A percentile compares a stretch with the other conserved stretches of the same genome.
Conservation (phyloP, 164 flowering plant genomes). For the Nelumbo lutea region DNA sequence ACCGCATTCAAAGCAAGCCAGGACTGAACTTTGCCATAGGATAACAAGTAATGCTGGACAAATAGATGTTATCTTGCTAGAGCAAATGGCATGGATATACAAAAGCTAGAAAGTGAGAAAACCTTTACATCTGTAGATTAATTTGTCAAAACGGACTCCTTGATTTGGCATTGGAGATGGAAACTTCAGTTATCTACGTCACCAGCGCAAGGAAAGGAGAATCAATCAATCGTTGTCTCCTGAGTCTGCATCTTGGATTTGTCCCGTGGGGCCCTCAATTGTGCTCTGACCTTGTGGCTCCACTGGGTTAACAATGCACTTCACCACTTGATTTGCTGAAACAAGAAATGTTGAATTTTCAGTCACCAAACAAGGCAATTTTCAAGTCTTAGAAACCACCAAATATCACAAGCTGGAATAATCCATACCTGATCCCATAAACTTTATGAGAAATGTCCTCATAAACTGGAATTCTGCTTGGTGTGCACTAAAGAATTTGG, state of each 20-base stretch:
- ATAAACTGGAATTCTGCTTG: slow-evolving; percentile 44
- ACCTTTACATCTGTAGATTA: no score
- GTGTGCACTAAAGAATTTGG: slow-evolving; percentile 35
- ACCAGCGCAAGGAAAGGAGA: not conserved
- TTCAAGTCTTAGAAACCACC: not conserved
- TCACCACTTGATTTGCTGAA: slow-evolving; percentile 27
- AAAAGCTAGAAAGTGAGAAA: no score
- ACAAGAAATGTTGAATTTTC: not conserved
- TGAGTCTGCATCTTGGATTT: slow-evolving; percentile 24
- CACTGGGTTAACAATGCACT: slow-evolving; percentile 18
- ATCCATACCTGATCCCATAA: slow-evolving; percentile 33
- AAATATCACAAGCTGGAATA: not conserved
- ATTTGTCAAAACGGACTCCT: no score
- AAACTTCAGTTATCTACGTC: no score
- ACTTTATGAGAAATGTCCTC: slow-evolving; percentile 25
- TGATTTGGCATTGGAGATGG: no score
- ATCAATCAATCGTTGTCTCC: slow-evolving; percentile 29
- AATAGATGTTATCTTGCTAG: no score
- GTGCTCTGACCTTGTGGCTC: slow-evolving; percentile 14
- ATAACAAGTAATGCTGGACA: no score
- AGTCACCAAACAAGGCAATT: not conserved
- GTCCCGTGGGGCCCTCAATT: slow-evolving; percentile 26
- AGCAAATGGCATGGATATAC: no score
- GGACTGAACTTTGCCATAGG: no score
- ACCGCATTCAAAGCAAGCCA: no score